These are phyloP conservation scores for Cercospora beticola DNA, from an alignment of 2,329 filamentous ascomycete genomes.

Conservation along the genomic window DNA sequence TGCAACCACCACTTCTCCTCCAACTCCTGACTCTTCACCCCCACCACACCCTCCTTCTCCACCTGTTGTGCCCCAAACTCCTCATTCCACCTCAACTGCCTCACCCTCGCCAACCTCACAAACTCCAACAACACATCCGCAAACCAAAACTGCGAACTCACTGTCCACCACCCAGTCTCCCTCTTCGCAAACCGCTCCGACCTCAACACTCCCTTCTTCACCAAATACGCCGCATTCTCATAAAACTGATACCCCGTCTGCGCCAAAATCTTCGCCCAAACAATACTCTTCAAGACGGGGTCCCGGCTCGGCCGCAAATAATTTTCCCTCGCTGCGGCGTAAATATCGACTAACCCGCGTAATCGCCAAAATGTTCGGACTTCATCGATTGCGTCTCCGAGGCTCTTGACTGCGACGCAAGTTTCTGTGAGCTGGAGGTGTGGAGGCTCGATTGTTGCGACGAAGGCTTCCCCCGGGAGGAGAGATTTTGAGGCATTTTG, in stretches of 20 bases:
- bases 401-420: conserved; percentile 40
- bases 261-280: conserved; percentile 65
- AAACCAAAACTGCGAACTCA: conserved; percentile 79
- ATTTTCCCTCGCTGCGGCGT: conserved; percentile 60
- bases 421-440: conserved; percentile 36
- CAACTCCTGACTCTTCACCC: conserved; percentile 32
- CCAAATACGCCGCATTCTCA: conserved; percentile 81
- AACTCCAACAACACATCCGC: conserved; percentile 76
- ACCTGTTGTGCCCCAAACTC: conserved; percentile 37
- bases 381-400: conserved; percentile 68
- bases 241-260: conserved; percentile 72
- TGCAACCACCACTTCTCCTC: conserved; percentile 61
- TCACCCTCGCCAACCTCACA: conserved; percentile 55
- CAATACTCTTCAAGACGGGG: conserved; percentile 52
- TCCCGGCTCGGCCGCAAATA: conserved; percentile 44
- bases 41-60: conserved; percentile 42
- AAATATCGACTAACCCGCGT: conserved; percentile 74
- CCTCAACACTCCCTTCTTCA: conserved; percentile 66
- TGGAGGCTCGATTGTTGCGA: conserved; percentile 41
- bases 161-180: conserved; percentile 63
- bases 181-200: conserved; percentile 41
- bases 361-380: conserved; percentile 71
- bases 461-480: conserved; percentile 44
- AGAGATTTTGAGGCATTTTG: conserved; percentile 41
- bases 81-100: conserved; percentile 44